Evolutionary conservation across 371 early-diverging fungal genomes (phyloP).

Genomic region (Mortierella sp.): DNA sequence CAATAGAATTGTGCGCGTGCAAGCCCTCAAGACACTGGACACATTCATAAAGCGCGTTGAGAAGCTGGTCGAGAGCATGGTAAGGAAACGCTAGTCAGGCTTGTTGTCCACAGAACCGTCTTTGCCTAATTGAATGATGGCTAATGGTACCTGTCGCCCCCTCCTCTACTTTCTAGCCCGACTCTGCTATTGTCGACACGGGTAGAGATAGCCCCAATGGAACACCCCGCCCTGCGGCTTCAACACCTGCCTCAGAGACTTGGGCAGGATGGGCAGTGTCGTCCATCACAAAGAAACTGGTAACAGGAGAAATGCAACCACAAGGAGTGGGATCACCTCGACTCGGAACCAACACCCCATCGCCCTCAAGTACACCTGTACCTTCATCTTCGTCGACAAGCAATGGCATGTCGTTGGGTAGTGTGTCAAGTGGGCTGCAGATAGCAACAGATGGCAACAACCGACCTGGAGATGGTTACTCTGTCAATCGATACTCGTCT

Average conservation of each 20-base stretch:
- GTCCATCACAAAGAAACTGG: slow-evolving; percentile 62
- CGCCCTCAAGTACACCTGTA: slow-evolving; percentile 25
- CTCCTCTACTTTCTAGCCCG: slow-evolving; percentile 57
- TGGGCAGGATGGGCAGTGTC: slow-evolving; percentile 87
- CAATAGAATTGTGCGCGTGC: slow-evolving; percentile 76
- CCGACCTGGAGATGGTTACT: slow-evolving; percentile 19
- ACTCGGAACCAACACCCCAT: slow-evolving; percentile 9
- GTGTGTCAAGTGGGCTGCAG: slow-evolving; percentile 30
- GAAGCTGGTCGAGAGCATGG: slow-evolving; percentile 77
- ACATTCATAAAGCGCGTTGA: slow-evolving; percentile 73
- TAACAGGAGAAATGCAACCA: slow-evolving; percentile 52
- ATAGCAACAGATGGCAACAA: slow-evolving; percentile 23
- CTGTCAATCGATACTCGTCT: slow-evolving; percentile 49
- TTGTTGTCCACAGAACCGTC: neutral
- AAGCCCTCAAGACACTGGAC: slow-evolving; percentile 81
- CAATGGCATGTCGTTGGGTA: slow-evolving; percentile 34
- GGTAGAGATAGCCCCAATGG: slow-evolving; percentile 44
- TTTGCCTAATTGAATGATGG: neutral
- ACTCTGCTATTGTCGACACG: slow-evolving; percentile 58
- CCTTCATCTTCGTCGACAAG: slow-evolving; percentile 19
- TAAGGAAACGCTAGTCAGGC: slow-evolving; percentile 22
- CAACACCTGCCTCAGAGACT: slow-evolving; percentile 57
- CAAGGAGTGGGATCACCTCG: slow-evolving; percentile 32
- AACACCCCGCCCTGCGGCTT: slow-evolving; percentile 20
- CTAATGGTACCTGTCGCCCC: neutral